Percentiles rank a stretch among this genome's conserved stretches.
Evolutionary conservation across 2,329 filamentous ascomycete genomes (phyloP).

Genomic region (Ceratocystis destructans): DNA sequence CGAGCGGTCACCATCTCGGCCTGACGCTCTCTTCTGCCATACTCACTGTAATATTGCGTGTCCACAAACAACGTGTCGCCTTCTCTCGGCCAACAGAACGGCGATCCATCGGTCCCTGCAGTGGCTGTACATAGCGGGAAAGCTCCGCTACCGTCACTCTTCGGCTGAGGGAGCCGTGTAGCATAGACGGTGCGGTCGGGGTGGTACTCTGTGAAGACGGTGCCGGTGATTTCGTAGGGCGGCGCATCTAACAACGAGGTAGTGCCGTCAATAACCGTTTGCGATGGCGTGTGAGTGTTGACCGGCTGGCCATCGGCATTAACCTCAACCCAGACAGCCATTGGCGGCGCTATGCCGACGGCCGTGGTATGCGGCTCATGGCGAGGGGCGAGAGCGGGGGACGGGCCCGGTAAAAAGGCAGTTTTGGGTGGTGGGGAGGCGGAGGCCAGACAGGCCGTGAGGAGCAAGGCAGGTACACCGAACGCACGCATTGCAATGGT

Average conservation of each 20-base stretch:
- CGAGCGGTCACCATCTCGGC: no score
- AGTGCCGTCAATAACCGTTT: slow-evolving; percentile 35
- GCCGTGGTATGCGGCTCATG: slow-evolving; percentile 6
- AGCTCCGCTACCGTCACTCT: slow-evolving; percentile 32
- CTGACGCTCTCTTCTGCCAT: neutral
- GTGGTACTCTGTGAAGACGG: slow-evolving; percentile 29
- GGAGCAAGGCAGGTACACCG: slow-evolving; percentile 9
- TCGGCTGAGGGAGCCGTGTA: slow-evolving; percentile 34
- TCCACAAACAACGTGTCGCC: slow-evolving; percentile 33
- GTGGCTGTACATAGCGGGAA: slow-evolving; percentile 34
- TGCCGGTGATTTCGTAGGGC: slow-evolving; percentile 36
- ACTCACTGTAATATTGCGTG: slow-evolving; percentile 39
- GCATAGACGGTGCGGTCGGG: slow-evolving; percentile 30
- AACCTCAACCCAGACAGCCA: slow-evolving; percentile 40
- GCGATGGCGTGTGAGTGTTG: slow-evolving; percentile 36
- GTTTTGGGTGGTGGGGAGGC: slow-evolving; percentile 6
- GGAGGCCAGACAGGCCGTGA: slow-evolving; percentile 11
- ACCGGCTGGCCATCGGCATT: slow-evolving; percentile 33
- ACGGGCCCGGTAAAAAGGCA: neutral
- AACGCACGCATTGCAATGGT: slow-evolving; percentile 11
- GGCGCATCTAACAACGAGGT: slow-evolving; percentile 29
- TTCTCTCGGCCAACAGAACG: slow-evolving; percentile 38
- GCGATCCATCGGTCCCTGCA: slow-evolving; percentile 36
- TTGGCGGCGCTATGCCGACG: slow-evolving; percentile 24
- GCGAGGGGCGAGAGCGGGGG: neutral